A percentile compares a stretch with the other conserved stretches of the same genome.
Conservation (phyloP, 2,329 filamentous ascomycete species). For the Alternaria arborescens region DNA sequence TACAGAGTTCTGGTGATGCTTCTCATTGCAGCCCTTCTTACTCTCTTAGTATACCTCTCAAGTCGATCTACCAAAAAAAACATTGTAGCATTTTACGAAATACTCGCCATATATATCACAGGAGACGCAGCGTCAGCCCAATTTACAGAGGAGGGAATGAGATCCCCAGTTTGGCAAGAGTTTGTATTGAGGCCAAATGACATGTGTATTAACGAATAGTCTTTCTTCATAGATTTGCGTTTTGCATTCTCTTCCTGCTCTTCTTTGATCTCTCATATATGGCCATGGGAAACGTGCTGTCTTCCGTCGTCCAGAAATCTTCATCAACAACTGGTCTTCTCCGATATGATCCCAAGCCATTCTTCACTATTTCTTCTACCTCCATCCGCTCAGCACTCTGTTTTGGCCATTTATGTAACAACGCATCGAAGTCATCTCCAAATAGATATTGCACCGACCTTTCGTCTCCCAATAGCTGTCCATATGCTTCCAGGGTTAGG, state of each 20-base stretch:
- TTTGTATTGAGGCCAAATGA: neutral
- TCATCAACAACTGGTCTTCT: constrained; percentile 30
- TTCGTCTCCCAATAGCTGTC: constrained; percentile 14
- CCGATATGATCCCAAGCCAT: constrained; percentile 18
- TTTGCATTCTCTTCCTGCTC: neutral
- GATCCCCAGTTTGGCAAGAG: neutral
- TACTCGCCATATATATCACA: neutral
- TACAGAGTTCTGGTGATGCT: neutral
- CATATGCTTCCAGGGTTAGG: constrained; percentile 35
- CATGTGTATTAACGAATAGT: neutral
- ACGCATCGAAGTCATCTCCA: constrained; percentile 40
- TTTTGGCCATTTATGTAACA: constrained; percentile 42
- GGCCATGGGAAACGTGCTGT: constrained; percentile 42
- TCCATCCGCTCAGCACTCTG: constrained; percentile 33
- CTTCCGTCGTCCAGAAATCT: constrained; percentile 36
- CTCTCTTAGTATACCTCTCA: neutral
- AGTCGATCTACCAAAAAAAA: neutral
- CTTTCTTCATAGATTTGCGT: neutral
- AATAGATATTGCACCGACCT: constrained; percentile 27
- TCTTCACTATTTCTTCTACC: constrained; percentile 29
- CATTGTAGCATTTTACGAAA: neutral
- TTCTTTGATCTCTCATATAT: constrained; percentile 26
- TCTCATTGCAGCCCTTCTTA: neutral
- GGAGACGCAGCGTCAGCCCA: neutral
- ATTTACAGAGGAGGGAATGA: neutral